Evolutionary conservation across 257 asterid species (phyloP).

Genomic region (Echium plantagineum): DNA sequence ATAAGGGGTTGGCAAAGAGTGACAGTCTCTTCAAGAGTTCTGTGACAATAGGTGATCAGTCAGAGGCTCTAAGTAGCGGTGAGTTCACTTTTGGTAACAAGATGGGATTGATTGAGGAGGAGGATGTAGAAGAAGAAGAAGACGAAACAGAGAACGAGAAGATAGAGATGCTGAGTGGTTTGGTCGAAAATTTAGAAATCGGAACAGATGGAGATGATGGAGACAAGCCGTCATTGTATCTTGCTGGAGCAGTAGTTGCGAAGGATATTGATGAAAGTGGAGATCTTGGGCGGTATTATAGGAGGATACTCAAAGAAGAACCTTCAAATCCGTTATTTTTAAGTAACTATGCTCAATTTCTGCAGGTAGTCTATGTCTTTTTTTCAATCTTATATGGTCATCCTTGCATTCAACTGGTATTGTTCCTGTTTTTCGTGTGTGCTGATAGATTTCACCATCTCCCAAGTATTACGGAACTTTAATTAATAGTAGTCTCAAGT

Average conservation of each 20-base stretch:
- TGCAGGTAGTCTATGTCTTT: constrained; percentile 32
- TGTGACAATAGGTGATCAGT: constrained; percentile 1
- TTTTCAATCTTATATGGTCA: no score
- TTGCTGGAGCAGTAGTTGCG: constrained; percentile 6
- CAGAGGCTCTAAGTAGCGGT: constrained; percentile 12
- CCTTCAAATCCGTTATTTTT: constrained; percentile 45
- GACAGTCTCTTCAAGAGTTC: no score
- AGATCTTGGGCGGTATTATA: constrained; percentile 29
- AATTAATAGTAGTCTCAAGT: no score
- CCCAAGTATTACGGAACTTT: no score
- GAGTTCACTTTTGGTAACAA: constrained; percentile 45
- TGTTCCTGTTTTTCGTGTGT: no score
- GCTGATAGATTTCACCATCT: no score
- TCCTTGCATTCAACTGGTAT: no score
- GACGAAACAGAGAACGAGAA: constrained; percentile 3
- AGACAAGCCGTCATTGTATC: background rate
- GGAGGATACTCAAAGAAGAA: constrained; percentile 24
- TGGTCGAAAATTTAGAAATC: constrained; percentile 19
- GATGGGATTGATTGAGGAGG: constrained; percentile 41
- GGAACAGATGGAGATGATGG: constrained; percentile 7
- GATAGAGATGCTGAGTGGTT: constrained; percentile 13
- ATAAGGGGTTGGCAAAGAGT: constrained; percentile 11
- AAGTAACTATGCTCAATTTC: constrained; percentile 54
- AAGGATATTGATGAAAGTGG: constrained; percentile 13
- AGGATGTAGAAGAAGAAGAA: constrained; percentile 13